These are phyloP conservation scores for Solanum gandarillasii DNA, from an alignment of 257 asterid species.

Conservation along the genomic window DNA sequence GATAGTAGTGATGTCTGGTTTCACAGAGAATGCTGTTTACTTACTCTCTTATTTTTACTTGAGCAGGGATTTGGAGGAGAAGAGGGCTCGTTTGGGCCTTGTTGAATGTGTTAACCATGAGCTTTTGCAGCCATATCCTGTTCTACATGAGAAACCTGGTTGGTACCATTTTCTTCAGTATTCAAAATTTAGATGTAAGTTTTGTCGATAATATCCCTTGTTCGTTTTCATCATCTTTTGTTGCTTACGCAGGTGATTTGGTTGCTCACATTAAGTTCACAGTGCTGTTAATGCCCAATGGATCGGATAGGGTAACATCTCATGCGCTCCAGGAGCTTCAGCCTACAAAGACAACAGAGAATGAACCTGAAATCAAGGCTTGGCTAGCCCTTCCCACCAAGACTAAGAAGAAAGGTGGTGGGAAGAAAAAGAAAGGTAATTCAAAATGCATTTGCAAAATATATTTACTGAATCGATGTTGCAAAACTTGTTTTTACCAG, in stretches of 20 bases:
- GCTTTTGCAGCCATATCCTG: slow-evolving; percentile 92
- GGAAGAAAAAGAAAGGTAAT: slow-evolving; percentile 90
- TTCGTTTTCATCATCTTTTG: not conserved
- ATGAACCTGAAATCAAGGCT: slow-evolving; percentile 76
- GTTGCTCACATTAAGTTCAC: slow-evolving; percentile 92
- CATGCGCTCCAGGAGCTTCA: slow-evolving; percentile 82
- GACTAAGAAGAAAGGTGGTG: slow-evolving; percentile 93
- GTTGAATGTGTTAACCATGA: slow-evolving; percentile 91
- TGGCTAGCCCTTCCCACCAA: slow-evolving; percentile 63
- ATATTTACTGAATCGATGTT: not conserved
- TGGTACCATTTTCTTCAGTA: not conserved
- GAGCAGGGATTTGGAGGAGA: slow-evolving; percentile 90
- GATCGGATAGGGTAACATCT: slow-evolving; percentile 77
- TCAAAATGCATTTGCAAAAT: not conserved
- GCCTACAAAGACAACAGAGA: slow-evolving; percentile 51
- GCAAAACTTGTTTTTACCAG: not conserved
- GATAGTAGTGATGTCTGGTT: not conserved
- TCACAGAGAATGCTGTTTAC: not conserved
- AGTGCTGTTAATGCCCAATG: slow-evolving; percentile 86
- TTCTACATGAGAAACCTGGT: slow-evolving; percentile 94
- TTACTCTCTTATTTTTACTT: not conserved
- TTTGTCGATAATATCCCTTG: not conserved
- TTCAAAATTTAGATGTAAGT: not conserved
- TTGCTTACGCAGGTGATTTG: slow-evolving; percentile 54
- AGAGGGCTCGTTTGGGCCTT: slow-evolving; percentile 79